These are phyloP conservation scores for Chlamydomonas sphaeroides DNA, from an alignment of 139 green algal genomes.

Conservation along the genomic window DNA sequence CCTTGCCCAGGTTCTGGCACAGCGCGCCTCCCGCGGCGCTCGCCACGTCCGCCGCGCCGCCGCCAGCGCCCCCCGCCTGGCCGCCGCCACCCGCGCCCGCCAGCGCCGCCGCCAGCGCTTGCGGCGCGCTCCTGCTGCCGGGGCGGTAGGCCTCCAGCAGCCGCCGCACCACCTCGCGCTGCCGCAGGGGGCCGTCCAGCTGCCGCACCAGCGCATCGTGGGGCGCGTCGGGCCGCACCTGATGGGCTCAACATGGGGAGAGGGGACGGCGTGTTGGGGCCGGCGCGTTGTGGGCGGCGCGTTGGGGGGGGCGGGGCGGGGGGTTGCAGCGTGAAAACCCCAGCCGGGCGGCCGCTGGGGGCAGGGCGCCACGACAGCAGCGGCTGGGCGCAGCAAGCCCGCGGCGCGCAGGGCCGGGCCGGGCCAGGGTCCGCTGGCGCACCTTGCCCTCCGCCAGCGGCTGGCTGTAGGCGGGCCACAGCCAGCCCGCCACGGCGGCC, in stretches of 20 bases:
- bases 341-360: too few species aligned
- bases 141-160: slow-evolving; percentile 27
- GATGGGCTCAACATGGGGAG: neutral
- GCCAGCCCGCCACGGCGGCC: slow-evolving; percentile 18
- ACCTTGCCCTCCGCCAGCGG: slow-evolving; percentile 31
- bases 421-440: neutral
- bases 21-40: slow-evolving; percentile 1
- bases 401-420: too few species aligned
- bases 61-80: neutral
- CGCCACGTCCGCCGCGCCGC: neutral
- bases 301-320: too few species aligned
- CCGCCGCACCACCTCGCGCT: neutral
- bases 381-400: too few species aligned
- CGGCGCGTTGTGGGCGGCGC: too few species aligned
- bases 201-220: slow-evolving; percentile 5
- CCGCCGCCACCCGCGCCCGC: neutral
- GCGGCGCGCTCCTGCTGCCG: slow-evolving; percentile 5
- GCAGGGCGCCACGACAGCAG: too few species aligned
- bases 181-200: slow-evolving; percentile 20
- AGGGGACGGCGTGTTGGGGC: neutral
- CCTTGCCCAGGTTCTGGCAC: slow-evolving; percentile 18
- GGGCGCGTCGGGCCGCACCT: neutral
- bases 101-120: neutral
- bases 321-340: too few species aligned
- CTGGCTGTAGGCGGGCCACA: slow-evolving; percentile 30